Evolutionary conservation across 345 rosid genomes (phyloP).

Genomic region (Pistacia vera): DNA sequence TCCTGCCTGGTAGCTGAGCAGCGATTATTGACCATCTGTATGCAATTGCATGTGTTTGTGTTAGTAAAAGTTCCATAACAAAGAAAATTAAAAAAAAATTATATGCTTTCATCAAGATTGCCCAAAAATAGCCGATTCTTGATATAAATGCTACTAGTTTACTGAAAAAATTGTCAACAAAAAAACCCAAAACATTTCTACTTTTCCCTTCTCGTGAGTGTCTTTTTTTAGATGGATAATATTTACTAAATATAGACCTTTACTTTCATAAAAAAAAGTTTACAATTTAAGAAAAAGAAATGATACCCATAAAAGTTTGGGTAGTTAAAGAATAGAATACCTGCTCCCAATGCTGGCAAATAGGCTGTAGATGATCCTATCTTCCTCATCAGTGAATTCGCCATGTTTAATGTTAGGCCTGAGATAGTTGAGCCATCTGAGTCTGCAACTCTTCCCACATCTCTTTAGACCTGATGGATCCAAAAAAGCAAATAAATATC

Average conservation of each 20-base stretch:
- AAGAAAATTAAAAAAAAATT: not conserved
- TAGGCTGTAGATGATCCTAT: conserved; percentile 69
- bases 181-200: not conserved
- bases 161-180: not conserved
- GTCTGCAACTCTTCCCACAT: conserved; percentile 97
- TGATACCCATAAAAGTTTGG: conserved; percentile 2
- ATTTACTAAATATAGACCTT: not conserved
- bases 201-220: not conserved
- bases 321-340: conserved; percentile 27
- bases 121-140: conserved; percentile 36
- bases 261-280: not conserved
- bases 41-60: conserved; percentile 26
- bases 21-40: conserved; percentile 96
- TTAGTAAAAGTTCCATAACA: conserved; percentile 15
- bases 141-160: not conserved
- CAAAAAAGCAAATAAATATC: conserved; percentile 8
- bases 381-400: conserved; percentile 85
- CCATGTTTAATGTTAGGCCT: conserved; percentile 97
- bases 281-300: not conserved
- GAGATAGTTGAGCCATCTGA: conserved; percentile 95
- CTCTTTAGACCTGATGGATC: conserved; percentile 65
- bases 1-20: conserved; percentile 92
- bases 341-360: conserved; percentile 95
- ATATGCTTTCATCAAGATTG: conserved; percentile 32
- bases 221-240: conserved; percentile 22